These are phyloP conservation scores for Lasiodiplodia citricola DNA, from an alignment of 2,329 filamentous ascomycete genomes.

Conservation along the genomic window DNA sequence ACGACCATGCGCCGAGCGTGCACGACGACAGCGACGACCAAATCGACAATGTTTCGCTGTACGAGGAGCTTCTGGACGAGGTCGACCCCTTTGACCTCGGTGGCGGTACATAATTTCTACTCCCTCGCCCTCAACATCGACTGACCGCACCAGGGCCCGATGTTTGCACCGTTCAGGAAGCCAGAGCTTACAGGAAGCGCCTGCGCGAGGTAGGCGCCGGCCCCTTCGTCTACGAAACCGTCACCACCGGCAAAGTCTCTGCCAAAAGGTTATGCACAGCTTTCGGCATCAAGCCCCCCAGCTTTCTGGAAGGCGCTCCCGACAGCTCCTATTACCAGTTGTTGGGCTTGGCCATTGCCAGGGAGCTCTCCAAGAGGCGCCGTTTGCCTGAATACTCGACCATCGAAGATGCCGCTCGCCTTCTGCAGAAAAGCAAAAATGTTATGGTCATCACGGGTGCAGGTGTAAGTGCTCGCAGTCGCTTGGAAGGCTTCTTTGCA, in stretches of 20 bases:
- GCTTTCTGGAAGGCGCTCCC: constrained; percentile 72
- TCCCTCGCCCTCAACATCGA: not conserved
- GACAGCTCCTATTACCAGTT: constrained; percentile 78
- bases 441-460: constrained; percentile 95
- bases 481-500: constrained; percentile 26
- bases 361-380: constrained; percentile 80
- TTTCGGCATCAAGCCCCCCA: constrained; percentile 77
- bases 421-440: constrained; percentile 77
- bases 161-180: constrained; percentile 57
- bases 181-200: constrained; percentile 69
- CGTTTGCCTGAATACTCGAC: constrained; percentile 83
- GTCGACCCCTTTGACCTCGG: constrained; percentile 26
- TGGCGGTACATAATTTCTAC: constrained; percentile 18
- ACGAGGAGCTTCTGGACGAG: constrained; percentile 32
- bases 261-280: constrained; percentile 85
- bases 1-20: constrained; percentile 20
- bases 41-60: constrained; percentile 38
- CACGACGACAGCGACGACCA: constrained; percentile 35
- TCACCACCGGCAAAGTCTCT: constrained; percentile 71
- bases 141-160: constrained; percentile 33
- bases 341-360: constrained; percentile 75
- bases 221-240: constrained; percentile 74
- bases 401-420: constrained; percentile 81
- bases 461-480: constrained; percentile 53
- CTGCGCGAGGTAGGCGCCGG: constrained; percentile 78